phyloP scores from a whole-genome alignment of 495 filamentous ascomycete species.

The Aspergillus saccharolyticus region DNA sequence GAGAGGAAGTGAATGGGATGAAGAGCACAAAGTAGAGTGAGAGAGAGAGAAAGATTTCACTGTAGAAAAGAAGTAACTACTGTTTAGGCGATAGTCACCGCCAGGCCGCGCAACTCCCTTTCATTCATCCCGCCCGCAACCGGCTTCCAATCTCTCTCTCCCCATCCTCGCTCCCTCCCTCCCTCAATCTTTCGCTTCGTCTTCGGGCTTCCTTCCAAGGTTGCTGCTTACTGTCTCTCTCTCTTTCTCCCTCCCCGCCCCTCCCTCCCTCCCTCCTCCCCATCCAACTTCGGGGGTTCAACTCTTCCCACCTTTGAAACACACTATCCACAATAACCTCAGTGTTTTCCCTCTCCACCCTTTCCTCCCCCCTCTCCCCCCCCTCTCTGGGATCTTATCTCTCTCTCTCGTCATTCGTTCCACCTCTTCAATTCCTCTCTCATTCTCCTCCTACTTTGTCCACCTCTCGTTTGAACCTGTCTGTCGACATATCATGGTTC shows the following conservation, averaged over 20 bases:
- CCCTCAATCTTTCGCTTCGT: constrained; percentile 2
- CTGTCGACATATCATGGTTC: constrained; percentile 1
- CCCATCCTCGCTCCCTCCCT: background rate
- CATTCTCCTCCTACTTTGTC: constrained; percentile 1
- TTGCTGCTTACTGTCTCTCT: background rate
- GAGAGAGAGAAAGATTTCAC: background rate
- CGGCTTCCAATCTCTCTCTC: background rate
- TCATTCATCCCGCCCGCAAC: background rate
- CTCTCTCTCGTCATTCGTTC: constrained; percentile 3
- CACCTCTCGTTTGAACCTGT: constrained; percentile 4
- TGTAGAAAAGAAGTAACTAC: background rate
- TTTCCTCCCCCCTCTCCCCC: background rate
- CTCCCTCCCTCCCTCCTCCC: background rate
- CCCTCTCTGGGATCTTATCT: background rate
- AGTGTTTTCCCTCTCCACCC: background rate
- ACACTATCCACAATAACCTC: background rate
- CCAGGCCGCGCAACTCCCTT: background rate
- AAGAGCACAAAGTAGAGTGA: background rate
- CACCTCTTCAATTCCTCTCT: background rate
- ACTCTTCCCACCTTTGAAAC: background rate
- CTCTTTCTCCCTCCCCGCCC: constrained; percentile 1
- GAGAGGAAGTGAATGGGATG: background rate
- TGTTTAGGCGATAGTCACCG: background rate
- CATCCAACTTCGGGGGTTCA: background rate
- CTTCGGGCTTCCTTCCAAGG: no score